A percentile compares a stretch with the other conserved stretches of the same genome.
These are phyloP conservation scores for Pythium aphanidermatum DNA, from an alignment of 352 stramenopile genomes.

Conservation along the genomic window DNA sequence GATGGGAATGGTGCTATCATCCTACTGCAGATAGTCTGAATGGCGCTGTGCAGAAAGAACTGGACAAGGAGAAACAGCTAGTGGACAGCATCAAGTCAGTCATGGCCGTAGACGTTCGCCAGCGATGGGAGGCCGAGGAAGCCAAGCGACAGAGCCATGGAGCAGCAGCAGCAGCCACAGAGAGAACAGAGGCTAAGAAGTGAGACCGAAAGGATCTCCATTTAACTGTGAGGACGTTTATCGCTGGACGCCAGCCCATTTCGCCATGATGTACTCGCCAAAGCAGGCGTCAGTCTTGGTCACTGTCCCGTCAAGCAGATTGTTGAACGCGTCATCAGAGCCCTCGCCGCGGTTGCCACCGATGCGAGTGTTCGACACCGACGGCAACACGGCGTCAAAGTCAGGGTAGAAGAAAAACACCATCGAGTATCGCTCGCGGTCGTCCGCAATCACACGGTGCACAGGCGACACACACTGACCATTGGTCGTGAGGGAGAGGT, in stretches of 20 bases:
- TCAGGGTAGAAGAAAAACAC: constrained; percentile 85
- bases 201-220: neutral
- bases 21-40: constrained; percentile 1
- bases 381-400: constrained; percentile 66
- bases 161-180: neutral
- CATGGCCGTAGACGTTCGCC: constrained; percentile 50
- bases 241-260: constrained; percentile 72
- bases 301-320: constrained; percentile 61
- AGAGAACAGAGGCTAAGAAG: neutral
- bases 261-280: constrained; percentile 79
- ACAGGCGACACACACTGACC: constrained; percentile 63
- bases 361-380: constrained; percentile 30
- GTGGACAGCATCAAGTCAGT: constrained; percentile 60
- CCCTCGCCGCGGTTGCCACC: constrained; percentile 29
- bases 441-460: constrained; percentile 66
- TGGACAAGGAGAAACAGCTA: constrained; percentile 50
- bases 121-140: constrained; percentile 43
- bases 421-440: constrained; percentile 72
- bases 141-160: constrained; percentile 12
- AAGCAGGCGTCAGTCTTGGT: constrained; percentile 51
- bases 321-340: constrained; percentile 48
- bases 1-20: neutral
- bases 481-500: constrained; percentile 65
- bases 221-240: constrained; percentile 1
- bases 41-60: constrained; percentile 34